A percentile compares a stretch with the other conserved stretches of the same genome.
Conservation (phyloP, 1,284 basidiomycete genomes). For the Ustilago vetiveriae region DNA sequence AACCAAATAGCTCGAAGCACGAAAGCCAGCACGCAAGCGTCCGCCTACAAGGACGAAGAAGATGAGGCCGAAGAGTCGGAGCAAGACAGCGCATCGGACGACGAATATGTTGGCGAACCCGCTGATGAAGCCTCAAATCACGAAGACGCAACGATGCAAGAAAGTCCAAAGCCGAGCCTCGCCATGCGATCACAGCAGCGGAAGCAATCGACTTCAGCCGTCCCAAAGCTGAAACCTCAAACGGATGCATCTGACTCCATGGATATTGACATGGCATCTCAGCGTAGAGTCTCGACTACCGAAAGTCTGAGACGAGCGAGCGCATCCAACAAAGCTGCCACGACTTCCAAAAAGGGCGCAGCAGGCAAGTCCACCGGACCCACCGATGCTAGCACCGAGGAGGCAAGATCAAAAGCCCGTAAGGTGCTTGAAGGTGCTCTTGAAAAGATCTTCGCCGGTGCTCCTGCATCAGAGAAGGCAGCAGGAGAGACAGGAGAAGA, state of each 20-base stretch:
- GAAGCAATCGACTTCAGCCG: neutral
- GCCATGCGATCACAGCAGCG: constrained; percentile 1
- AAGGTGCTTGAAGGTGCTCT: constrained; percentile 31
- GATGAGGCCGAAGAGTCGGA: constrained; percentile 15
- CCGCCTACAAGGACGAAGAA: constrained; percentile 5
- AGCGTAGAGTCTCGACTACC: constrained; percentile 6
- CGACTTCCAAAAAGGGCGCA: constrained; percentile 18
- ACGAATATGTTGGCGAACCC: constrained; percentile 21
- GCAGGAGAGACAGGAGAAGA: constrained; percentile 1
- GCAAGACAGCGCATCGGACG: constrained; percentile 22
- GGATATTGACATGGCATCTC: neutral
- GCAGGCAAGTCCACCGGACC: constrained; percentile 21
- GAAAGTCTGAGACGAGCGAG: constrained; percentile 22
- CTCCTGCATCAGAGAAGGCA: neutral
- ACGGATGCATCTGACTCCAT: neutral
- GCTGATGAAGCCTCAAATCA: constrained; percentile 17
- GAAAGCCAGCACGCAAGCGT: neutral
- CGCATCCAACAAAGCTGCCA: constrained; percentile 11
- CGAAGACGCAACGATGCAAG: constrained; percentile 18
- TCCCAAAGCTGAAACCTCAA: neutral
- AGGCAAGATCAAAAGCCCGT: constrained; percentile 31
- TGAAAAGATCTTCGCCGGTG: constrained; percentile 21
- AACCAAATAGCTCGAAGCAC: constrained; percentile 5
- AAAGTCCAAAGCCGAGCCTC: neutral
- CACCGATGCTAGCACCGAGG: constrained; percentile 37